Evolutionary conservation across 345 rosid genomes (phyloP).

Genomic region (Rhizophora apiculata): DNA sequence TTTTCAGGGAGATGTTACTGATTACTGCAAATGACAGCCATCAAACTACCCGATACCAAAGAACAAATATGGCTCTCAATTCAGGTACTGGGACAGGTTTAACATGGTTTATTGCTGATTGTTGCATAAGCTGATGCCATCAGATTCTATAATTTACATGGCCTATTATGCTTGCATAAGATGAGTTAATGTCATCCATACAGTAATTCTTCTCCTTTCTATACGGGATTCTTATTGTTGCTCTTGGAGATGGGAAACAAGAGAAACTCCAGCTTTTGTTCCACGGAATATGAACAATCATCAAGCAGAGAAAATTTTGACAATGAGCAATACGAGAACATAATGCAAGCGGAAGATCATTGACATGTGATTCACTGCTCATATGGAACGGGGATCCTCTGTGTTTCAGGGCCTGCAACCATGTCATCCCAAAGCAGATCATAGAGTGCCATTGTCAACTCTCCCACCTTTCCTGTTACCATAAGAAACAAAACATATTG

Average conservation of each 20-base stretch:
- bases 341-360: constrained; percentile 5
- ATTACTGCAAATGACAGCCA: too few species aligned
- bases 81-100: too few species aligned
- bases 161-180: too few species aligned
- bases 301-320: background rate
- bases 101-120: too few species aligned
- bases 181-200: too few species aligned
- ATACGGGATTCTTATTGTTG: too few species aligned
- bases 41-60: too few species aligned
- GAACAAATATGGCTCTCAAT: too few species aligned
- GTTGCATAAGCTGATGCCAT: too few species aligned
- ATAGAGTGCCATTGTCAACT: constrained; percentile 62
- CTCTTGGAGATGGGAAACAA: background rate
- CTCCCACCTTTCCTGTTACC: constrained; percentile 57
- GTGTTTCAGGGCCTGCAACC: constrained; percentile 49
- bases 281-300: background rate
- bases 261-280: constrained; percentile 7
- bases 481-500: background rate
- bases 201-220: too few species aligned
- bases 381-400: constrained; percentile 44
- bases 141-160: too few species aligned
- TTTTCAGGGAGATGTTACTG: too few species aligned
- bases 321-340: background rate
- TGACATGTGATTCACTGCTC: constrained; percentile 6
- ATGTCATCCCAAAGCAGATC: constrained; percentile 69